phyloP scores from a whole-genome alignment of 331 rosid genomes.

The Malus hybrid region DNA sequence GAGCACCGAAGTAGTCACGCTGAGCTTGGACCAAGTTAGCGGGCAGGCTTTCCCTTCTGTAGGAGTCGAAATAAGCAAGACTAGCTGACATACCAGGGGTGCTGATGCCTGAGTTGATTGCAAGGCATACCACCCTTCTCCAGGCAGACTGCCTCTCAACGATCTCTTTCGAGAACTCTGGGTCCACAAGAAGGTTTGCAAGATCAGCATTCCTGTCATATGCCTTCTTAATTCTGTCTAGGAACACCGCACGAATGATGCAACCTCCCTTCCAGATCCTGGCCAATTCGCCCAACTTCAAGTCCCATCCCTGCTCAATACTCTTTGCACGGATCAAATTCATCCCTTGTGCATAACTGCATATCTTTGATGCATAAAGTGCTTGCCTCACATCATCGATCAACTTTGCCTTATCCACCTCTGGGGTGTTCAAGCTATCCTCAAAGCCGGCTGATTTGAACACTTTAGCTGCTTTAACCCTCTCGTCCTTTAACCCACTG shows the following conservation, averaged over 20 bases:
- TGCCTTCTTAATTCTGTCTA: slow-evolving; percentile 75
- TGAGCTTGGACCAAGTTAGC: slow-evolving; percentile 91
- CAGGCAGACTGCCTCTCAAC: slow-evolving; percentile 70
- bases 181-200: slow-evolving; percentile 80
- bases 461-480: slow-evolving; percentile 68
- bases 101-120: slow-evolving; percentile 69
- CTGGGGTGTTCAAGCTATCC: slow-evolving; percentile 37
- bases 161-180: slow-evolving; percentile 81
- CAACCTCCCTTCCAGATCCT: slow-evolving; percentile 92
- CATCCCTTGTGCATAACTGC: slow-evolving; percentile 91
- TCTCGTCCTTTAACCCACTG: slow-evolving; percentile 77
- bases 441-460: slow-evolving; percentile 54
- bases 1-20: slow-evolving; percentile 84
- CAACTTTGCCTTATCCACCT: slow-evolving; percentile 58
- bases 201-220: slow-evolving; percentile 63
- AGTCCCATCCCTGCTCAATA: slow-evolving; percentile 64
- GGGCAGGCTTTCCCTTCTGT: slow-evolving; percentile 64
- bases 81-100: slow-evolving; percentile 89
- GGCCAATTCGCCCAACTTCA: slow-evolving; percentile 71
- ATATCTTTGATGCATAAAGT: slow-evolving; percentile 75
- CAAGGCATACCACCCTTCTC: slow-evolving; percentile 74
- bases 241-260: slow-evolving; percentile 70
- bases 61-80: slow-evolving; percentile 73
- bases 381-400: slow-evolving; percentile 76
- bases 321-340: slow-evolving; percentile 86